These are phyloP conservation scores for Cercospora brassicicola DNA, from an alignment of 2,329 filamentous ascomycete genomes.

Conservation along the genomic window DNA sequence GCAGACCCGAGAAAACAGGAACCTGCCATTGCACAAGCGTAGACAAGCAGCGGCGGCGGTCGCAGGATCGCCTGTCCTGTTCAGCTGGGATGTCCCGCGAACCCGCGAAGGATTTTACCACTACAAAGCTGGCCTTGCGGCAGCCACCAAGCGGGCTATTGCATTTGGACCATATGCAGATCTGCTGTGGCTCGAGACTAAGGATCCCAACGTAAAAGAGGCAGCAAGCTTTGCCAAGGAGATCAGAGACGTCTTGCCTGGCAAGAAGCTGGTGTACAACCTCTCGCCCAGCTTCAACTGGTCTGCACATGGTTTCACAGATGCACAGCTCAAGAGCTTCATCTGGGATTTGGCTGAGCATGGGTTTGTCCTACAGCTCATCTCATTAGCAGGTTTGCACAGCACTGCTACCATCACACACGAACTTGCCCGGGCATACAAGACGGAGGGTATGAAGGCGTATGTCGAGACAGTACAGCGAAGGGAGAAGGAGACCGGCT, in stretches of 20 bases:
- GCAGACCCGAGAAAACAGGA: slow-evolving; percentile 56
- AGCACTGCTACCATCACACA: slow-evolving; percentile 63
- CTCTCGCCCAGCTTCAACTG: slow-evolving; percentile 97
- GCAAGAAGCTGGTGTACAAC: slow-evolving; percentile 94
- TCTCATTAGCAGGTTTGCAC: slow-evolving; percentile 65
- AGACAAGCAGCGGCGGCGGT: slow-evolving; percentile 69
- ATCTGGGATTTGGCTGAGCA: slow-evolving; percentile 95
- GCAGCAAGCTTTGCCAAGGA: slow-evolving; percentile 72
- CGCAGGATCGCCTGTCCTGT: slow-evolving; percentile 69
- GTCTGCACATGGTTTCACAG: slow-evolving; percentile 90
- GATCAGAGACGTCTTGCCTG: slow-evolving; percentile 68
- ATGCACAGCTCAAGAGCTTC: slow-evolving; percentile 80
- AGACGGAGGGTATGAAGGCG: slow-evolving; percentile 89
- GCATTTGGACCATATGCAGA: slow-evolving; percentile 91
- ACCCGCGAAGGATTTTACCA: slow-evolving; percentile 95
- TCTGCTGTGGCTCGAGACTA: slow-evolving; percentile 95
- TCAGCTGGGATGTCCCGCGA: slow-evolving; percentile 87
- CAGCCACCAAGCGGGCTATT: slow-evolving; percentile 89
- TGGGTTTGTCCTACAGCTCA: slow-evolving; percentile 68
- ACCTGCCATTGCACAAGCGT: slow-evolving; percentile 76
- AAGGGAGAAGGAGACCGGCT: slow-evolving; percentile 84
- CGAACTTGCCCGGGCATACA: slow-evolving; percentile 80
- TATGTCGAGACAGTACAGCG: slow-evolving; percentile 94
- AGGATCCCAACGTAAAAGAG: slow-evolving; percentile 78
- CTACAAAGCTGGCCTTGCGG: slow-evolving; percentile 77